Base-by-base conservation (phyloP, 176 grass and related monocot species). In the Musa schizocarpa region DNA sequence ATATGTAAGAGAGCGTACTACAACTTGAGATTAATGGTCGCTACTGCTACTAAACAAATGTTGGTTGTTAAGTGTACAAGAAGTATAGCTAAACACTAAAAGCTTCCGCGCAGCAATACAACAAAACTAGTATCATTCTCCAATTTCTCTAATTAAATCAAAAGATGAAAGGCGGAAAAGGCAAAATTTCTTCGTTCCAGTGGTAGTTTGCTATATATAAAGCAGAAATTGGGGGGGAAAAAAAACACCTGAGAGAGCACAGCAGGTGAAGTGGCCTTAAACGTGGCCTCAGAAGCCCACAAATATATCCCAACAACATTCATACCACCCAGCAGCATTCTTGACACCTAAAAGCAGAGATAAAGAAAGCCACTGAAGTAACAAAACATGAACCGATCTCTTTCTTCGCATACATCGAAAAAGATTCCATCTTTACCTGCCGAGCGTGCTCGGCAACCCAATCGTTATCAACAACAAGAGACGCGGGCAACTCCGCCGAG, bases 251-350 rank as follows among this genome's bases (percentile, higher is more conserved):
- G 94, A 22, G 84, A 80, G 9, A 91, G 68, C 59, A 87, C 68
- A 76, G 86, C 68, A 82, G 94, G 82, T 50, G 84, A 24, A 72
- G 94, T 93, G 50, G 88, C 83, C 82, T 93, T 98, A 77, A 92
- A 91, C 8, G 88, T 89, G 24, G 82, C 82, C 70, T 98, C 94
- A 10, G 90, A 86, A 50, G 93, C 82, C 93, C 93, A 97, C 26
- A 97, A 13, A 58, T 98, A 98, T 27, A 90, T 79, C 34, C 94
- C 94, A 22, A 90, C 83, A 20, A 91, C 90, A 55, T 72, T 81
- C 84, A 89, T 93, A 55, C 90, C 90, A 85, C 94, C 94, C n/a
- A 98, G 78, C 8, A 98, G 86, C 88, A 98, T 98, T 77, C 78
- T 87, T 4, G 86, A 93, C 53, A 93, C 93, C 93, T 90, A 77